Conservation (phyloP, 2,329 filamentous ascomycete species). For the Alternaria burnsii region DNA sequence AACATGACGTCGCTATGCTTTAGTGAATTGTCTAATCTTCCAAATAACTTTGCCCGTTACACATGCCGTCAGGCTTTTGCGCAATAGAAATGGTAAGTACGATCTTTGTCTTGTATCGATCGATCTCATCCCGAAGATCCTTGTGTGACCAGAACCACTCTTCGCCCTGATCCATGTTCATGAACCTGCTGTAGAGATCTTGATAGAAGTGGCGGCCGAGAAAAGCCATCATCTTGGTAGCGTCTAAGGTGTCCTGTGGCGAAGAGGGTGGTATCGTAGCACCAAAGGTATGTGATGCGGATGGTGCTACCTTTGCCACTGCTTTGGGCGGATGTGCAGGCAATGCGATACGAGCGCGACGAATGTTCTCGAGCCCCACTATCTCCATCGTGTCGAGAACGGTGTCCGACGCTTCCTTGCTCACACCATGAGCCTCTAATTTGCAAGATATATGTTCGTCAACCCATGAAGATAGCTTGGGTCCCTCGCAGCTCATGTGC, state of each 20-base stretch:
- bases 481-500: slow-evolving; percentile 36
- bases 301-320: slow-evolving; percentile 12
- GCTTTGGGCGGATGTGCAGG: slow-evolving; percentile 27
- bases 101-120: slow-evolving; percentile 38
- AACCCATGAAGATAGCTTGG: slow-evolving; percentile 32
- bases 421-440: slow-evolving; percentile 32
- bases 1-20: background rate
- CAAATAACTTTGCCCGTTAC: slow-evolving; percentile 27
- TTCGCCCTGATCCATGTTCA: slow-evolving; percentile 28
- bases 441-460: slow-evolving; percentile 33
- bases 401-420: slow-evolving; percentile 36
- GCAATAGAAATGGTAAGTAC: slow-evolving; percentile 38
- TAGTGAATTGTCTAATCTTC: slow-evolving; percentile 16
- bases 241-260: slow-evolving; percentile 30
- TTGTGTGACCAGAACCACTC: slow-evolving; percentile 40
- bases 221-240: slow-evolving; percentile 37
- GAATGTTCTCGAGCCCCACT: slow-evolving; percentile 38
- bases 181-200: slow-evolving; percentile 32
- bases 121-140: slow-evolving; percentile 34
- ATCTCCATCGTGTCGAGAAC: slow-evolving; percentile 42
- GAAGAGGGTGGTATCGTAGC: slow-evolving; percentile 20
- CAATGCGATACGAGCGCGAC: slow-evolving; percentile 37
- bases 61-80: slow-evolving; percentile 23
- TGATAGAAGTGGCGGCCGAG: slow-evolving; percentile 39
- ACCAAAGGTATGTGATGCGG: slow-evolving; percentile 17